phyloP scores from a whole-genome alignment of 805 yeast species.

The Candida lessepsii region DNA sequence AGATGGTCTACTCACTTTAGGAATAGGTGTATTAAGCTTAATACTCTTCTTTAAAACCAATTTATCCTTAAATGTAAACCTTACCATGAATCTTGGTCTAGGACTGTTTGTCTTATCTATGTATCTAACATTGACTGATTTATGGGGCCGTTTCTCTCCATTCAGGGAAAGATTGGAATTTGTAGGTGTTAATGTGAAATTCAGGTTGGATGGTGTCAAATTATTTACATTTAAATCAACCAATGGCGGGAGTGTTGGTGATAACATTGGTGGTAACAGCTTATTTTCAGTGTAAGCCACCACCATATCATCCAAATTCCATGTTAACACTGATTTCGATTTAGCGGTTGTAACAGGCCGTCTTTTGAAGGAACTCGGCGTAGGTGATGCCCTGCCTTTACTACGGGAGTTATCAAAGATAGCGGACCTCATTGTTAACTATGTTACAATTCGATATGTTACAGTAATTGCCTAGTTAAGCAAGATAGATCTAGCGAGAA shows the following conservation, averaged over 20 bases:
- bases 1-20: constrained; percentile 1
- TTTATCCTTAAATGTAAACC: constrained; percentile 11
- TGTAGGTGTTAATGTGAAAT: background rate
- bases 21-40: constrained; percentile 1
- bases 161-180: background rate
- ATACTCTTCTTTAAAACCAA: background rate
- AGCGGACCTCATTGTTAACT: constrained; percentile 28
- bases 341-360: background rate
- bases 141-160: constrained; percentile 1
- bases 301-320: constrained; percentile 43
- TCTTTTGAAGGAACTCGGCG: constrained; percentile 6
- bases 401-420: constrained; percentile 21
- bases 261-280: constrained; percentile 35
- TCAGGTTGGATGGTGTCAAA: background rate
- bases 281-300: constrained; percentile 32
- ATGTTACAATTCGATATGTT: too few relatives aligned
- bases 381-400: constrained; percentile 8
- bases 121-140: constrained; percentile 20
- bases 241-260: constrained; percentile 36
- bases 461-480: too few relatives aligned
- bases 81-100: constrained; percentile 17
- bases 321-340: background rate
- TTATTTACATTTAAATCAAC: background rate
- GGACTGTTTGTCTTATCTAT: constrained; percentile 25
- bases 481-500: constrained; percentile 1